These are phyloP conservation scores for Nicotiana benthamiana DNA, from an alignment of 257 asterid genomes.

Conservation along the genomic window DNA sequence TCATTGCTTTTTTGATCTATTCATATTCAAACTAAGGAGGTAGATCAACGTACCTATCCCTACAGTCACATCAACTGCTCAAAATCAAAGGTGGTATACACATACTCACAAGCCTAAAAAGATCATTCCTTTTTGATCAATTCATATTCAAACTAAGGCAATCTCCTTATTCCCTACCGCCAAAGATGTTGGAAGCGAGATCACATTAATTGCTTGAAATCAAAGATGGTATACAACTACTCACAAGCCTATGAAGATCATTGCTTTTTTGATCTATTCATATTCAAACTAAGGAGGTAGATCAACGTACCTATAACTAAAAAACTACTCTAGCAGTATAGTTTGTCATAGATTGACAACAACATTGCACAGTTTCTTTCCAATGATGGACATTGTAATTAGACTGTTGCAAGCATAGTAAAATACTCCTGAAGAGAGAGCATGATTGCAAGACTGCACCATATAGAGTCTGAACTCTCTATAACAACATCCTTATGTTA, in stretches of 20 bases:
- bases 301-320: constrained; percentile 3
- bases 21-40: neutral
- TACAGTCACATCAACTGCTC: neutral
- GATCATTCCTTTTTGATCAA: neutral
- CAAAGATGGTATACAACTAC: neutral
- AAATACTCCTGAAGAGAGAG: neutral
- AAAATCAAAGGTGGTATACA: neutral
- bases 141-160: neutral
- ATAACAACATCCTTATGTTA: no score
- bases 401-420: neutral
- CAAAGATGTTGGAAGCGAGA: neutral
- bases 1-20: neutral
- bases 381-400: neutral
- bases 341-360: constrained; percentile 7
- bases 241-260: neutral
- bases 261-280: neutral
- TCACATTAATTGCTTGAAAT: neutral
- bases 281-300: neutral
- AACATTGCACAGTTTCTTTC: constrained; percentile 6
- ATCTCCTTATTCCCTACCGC: neutral
- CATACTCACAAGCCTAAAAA: neutral
- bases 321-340: constrained; percentile 7
- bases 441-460: neutral
- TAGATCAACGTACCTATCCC: no score
- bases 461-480: neutral